These are phyloP conservation scores for Rhizophora mangle DNA, from an alignment of 345 rosid genomes.

Conservation along the genomic window DNA sequence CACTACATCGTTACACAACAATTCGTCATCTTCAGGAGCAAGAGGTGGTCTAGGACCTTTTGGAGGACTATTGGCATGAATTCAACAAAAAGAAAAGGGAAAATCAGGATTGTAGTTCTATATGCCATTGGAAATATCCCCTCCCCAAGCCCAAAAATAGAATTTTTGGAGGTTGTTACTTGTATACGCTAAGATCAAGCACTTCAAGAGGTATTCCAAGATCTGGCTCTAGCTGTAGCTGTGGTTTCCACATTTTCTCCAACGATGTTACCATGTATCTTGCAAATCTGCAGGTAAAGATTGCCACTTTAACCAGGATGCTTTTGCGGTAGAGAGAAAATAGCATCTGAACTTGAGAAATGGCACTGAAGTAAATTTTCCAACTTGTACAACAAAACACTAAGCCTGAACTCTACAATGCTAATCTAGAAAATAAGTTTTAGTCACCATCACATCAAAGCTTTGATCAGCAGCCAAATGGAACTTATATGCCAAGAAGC, in stretches of 20 bases:
- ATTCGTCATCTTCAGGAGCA: constrained; percentile 89
- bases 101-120: constrained; percentile 11
- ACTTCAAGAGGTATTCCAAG: constrained; percentile 97
- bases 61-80: constrained; percentile 56
- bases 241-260: constrained; percentile 89
- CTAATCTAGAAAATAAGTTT: not conserved
- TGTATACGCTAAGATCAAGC: constrained; percentile 94
- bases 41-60: constrained; percentile 49
- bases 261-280: constrained; percentile 79
- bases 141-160: constrained; percentile 3
- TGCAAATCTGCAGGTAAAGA: constrained; percentile 57
- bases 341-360: constrained; percentile 1
- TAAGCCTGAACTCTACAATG: not conserved
- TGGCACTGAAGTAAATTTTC: not conserved
- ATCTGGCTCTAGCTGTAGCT: constrained; percentile 90
- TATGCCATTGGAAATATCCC: not conserved
- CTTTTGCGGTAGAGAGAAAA: constrained; percentile 2
- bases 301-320: constrained; percentile 5
- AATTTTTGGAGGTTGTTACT: constrained; percentile 40
- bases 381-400: not conserved
- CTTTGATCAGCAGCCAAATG: not conserved
- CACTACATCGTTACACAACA: constrained; percentile 69
- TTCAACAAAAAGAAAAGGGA: not conserved
- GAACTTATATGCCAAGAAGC: not conserved
- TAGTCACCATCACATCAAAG: constrained; percentile 1